A percentile compares a stretch with the other conserved stretches of the same genome.
Evolutionary conservation across 2,329 filamentous ascomycete genomes (phyloP).

Genomic region (Ophioceras dolichostomum): DNA sequence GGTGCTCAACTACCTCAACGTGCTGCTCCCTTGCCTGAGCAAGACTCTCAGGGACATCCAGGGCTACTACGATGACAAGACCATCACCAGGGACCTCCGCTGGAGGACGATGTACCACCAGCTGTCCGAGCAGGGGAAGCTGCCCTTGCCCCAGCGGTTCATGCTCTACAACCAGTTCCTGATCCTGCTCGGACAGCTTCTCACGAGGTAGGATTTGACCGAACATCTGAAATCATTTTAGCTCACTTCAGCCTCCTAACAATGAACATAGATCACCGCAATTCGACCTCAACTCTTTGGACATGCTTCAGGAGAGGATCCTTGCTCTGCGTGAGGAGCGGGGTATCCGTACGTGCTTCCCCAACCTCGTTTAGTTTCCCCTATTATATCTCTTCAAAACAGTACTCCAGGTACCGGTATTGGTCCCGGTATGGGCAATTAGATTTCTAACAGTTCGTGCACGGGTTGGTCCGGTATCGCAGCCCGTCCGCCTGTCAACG

Average conservation of each 20-base stretch:
- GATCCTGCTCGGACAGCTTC: constrained; percentile 32
- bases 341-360: constrained; percentile 23
- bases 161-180: constrained; percentile 44
- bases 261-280: constrained; percentile 26
- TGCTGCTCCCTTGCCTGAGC: constrained; percentile 42
- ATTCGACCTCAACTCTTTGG: constrained; percentile 44
- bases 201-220: constrained; percentile 30
- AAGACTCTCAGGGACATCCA: constrained; percentile 41
- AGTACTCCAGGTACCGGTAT: no score
- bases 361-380: no score
- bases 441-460: no score
- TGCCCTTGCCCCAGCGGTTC: constrained; percentile 39
- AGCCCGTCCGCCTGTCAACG: constrained; percentile 23
- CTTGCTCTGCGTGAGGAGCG: constrained; percentile 39
- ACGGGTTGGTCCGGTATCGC: no score
- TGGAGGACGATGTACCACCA: constrained; percentile 48
- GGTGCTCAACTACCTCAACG: constrained; percentile 41
- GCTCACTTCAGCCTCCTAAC: constrained; percentile 3
- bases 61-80: constrained; percentile 35
- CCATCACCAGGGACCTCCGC: constrained; percentile 30
- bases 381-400: no score
- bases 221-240: neutral
- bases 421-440: no score
- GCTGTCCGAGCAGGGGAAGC: constrained; percentile 38
- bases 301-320: constrained; percentile 33